Conservation (phyloP, 2,329 filamentous ascomycete species). For the Monilinia laxa region DNA sequence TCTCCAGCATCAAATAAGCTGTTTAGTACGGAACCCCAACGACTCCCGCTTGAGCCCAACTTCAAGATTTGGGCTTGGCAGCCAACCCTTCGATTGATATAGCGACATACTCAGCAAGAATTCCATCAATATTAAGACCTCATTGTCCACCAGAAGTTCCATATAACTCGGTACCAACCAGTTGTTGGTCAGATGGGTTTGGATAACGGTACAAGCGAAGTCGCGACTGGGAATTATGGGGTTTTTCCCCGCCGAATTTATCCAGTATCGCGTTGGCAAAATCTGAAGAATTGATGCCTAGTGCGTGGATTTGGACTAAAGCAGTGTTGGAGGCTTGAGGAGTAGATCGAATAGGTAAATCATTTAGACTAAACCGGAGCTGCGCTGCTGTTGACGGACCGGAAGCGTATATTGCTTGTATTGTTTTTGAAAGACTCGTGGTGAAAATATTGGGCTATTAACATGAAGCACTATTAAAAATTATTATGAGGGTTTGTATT, state of each 20-base stretch:
- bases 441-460: not conserved
- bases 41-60: too few species aligned
- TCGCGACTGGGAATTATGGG: constrained; percentile 4
- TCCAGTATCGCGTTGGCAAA: not conserved
- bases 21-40: constrained; percentile 7
- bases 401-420: not conserved
- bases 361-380: not conserved
- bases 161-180: not conserved
- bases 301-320: not conserved
- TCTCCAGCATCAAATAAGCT: not conserved
- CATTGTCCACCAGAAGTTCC: constrained; percentile 1
- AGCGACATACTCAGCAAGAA: not conserved
- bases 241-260: not conserved
- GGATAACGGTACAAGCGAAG: not conserved
- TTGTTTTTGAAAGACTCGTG: not conserved
- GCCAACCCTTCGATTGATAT: not conserved
- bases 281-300: constrained; percentile 3
- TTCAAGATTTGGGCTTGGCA: not conserved
- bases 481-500: not conserved
- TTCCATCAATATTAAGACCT: not conserved
- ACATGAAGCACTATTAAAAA: not conserved
- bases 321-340: not conserved
- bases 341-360: not conserved
- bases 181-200: not conserved
- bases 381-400: not conserved